Conservation (phyloP, 2,329 filamentous ascomycete species). For the Xylariaceae sp. region DNA sequence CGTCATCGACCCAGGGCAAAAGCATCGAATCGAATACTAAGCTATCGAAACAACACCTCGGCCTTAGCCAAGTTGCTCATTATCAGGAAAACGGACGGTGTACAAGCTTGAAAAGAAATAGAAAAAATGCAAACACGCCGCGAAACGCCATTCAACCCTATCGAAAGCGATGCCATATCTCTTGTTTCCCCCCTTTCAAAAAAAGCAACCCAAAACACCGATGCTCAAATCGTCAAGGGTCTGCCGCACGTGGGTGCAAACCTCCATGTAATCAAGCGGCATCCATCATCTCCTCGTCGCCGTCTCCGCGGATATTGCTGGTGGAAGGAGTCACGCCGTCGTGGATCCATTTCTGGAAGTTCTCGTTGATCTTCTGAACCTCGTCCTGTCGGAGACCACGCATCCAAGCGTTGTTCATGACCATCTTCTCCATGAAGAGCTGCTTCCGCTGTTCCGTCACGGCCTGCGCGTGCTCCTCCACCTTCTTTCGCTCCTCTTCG, state of each 20-base stretch:
- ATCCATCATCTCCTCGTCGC: constrained; percentile 10
- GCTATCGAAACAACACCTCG: too few species aligned
- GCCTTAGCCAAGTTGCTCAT: too few species aligned
- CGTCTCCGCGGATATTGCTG: constrained; percentile 26
- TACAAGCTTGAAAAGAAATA: background rate
- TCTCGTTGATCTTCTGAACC: constrained; percentile 68
- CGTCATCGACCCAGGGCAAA: too few species aligned
- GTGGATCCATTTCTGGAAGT: constrained; percentile 49
- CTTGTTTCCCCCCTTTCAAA: too few species aligned
- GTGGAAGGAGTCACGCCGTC: constrained; percentile 41
- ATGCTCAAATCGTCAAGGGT: background rate
- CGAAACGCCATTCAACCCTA: too few species aligned
- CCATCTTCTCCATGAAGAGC: constrained; percentile 72
- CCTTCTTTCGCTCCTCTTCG: constrained; percentile 59
- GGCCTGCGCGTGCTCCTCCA: constrained; percentile 53
- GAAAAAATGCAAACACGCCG: constrained; percentile 2
- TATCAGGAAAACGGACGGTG: too few species aligned
- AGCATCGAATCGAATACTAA: too few species aligned
- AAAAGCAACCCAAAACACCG: constrained; percentile 3
- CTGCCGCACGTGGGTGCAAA: background rate
- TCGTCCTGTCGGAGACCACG: constrained; percentile 73
- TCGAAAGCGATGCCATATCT: constrained; percentile 2
- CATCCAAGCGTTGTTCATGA: constrained; percentile 76
- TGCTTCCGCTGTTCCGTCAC: constrained; percentile 58
- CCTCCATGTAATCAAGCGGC: too few species aligned